phyloP scores from a whole-genome alignment of 345 rosid species.

The Eucalyptus decipiens region DNA sequence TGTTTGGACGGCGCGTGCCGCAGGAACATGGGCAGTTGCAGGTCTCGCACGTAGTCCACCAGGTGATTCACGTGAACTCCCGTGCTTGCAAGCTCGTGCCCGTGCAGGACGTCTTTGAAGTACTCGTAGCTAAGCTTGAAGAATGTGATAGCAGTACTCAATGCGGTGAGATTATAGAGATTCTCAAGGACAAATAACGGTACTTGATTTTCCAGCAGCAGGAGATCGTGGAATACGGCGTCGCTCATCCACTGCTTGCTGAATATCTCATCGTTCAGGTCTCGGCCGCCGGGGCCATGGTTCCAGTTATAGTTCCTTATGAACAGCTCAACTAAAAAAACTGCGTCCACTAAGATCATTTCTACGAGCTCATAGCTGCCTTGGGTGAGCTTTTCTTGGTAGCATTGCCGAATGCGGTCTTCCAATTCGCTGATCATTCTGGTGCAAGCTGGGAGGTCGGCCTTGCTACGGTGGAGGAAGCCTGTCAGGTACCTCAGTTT shows the following conservation, averaged over 20 bases:
- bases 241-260: conserved; percentile 12
- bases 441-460: neutral
- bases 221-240: neutral
- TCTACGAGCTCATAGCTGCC: neutral
- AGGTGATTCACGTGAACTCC: neutral
- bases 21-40: neutral
- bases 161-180: neutral
- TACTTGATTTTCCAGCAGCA: conserved; percentile 6
- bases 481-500: neutral
- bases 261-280: conserved; percentile 7
- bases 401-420: neutral
- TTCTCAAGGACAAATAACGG: conserved; percentile 3
- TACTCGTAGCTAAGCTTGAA: neutral
- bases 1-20: neutral
- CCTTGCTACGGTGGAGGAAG: neutral
- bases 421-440: neutral
- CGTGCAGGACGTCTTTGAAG: conserved; percentile 8
- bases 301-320: neutral
- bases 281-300: neutral
- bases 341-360: neutral
- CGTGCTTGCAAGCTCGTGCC: neutral
- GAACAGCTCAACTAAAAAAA: neutral
- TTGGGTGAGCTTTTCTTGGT: neutral
- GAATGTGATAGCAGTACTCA: neutral
- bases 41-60: neutral